These are phyloP conservation scores for Picea sitchensis DNA, from an alignment of 75 land plant genomes.

Conservation along the genomic window DNA sequence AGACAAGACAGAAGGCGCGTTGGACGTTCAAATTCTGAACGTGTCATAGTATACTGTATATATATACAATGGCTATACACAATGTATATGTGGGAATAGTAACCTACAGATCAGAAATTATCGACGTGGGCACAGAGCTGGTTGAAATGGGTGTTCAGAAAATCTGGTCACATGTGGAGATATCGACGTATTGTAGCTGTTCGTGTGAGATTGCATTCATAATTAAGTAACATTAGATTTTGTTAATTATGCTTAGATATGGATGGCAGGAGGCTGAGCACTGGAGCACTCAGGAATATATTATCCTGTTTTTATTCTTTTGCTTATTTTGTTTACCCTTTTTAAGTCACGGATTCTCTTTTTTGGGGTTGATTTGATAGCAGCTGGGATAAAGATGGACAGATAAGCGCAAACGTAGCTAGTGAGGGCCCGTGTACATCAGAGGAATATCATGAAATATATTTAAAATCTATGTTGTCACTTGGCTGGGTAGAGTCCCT, in stretches of 20 bases:
- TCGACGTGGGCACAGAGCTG: background rate
- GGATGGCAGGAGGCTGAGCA: background rate
- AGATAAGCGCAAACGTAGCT: background rate
- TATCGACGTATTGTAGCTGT: background rate
- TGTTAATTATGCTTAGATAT: background rate
- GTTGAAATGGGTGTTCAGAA: background rate
- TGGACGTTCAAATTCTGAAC: too few species aligned
- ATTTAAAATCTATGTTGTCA: background rate
- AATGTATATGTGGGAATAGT: too few species aligned
- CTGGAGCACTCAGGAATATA: background rate
- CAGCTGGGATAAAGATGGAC: background rate
- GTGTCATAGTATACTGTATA: too few species aligned
- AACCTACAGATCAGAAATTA: background rate
- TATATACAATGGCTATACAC: too few species aligned
- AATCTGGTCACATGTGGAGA: background rate
- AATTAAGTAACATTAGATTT: background rate
- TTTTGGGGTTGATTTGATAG: constrained; percentile 1
- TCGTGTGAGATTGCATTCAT: background rate
- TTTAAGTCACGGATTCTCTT: background rate
- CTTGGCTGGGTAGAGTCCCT: too few species aligned
- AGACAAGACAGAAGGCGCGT: too few species aligned
- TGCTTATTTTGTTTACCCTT: background rate
- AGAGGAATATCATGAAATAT: background rate
- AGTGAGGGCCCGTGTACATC: background rate
- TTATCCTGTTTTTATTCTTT: background rate